Evolutionary conservation across 2,329 filamentous ascomycete genomes (phyloP), one percentile per base, ranked within the genome.

Genomic region (Scytalidium lignicola): DNA sequence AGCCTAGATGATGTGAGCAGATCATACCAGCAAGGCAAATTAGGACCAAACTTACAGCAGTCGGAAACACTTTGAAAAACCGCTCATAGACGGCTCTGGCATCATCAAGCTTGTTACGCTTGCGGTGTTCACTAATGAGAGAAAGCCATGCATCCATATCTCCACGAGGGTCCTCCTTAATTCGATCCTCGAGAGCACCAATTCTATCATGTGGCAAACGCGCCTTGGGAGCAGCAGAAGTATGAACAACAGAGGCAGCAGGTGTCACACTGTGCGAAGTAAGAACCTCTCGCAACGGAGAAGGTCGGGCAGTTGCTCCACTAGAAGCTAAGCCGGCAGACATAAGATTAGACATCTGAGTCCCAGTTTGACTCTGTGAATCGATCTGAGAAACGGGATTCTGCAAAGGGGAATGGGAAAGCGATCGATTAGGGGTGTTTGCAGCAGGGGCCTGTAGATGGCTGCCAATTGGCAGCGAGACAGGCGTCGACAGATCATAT

Each of bases 111-210:
- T 90, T 88, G 69, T 87, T 87, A 61, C 86, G 88, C 62, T 81
- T 84, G 59, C 86, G 86, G 67, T 96, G 82, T 65, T 96, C 90
- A 57, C 81, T 80, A 65, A 99, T 92, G 64, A 99, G 76, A 56
- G 81, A 80, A 61, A 95, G 73, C 93, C 93, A 99, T 26, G 92
- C 90, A 65, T 93, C 88, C 68, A 93, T 82, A 60, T 96, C 91
- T 62, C 92, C 93, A 61, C 90, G 87, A 15, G 92, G 88, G 64
- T 99, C 93, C 63, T 96, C 88, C 65, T 86, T 85, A 66, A 97
- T 86, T 63, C 92, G 85, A 66, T 93, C 88, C 73, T 99, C 92
- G 62, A 97, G 76, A 47, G 65, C 63, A 43, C 64, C 64, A 46
- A 54, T 62, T 51, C 53, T 59, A 48, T 67, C 64, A 60, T 67